Base-by-base conservation (phyloP, 2,329 filamentous ascomycete genomes). In the Aspergillus aculeatus region DNA sequence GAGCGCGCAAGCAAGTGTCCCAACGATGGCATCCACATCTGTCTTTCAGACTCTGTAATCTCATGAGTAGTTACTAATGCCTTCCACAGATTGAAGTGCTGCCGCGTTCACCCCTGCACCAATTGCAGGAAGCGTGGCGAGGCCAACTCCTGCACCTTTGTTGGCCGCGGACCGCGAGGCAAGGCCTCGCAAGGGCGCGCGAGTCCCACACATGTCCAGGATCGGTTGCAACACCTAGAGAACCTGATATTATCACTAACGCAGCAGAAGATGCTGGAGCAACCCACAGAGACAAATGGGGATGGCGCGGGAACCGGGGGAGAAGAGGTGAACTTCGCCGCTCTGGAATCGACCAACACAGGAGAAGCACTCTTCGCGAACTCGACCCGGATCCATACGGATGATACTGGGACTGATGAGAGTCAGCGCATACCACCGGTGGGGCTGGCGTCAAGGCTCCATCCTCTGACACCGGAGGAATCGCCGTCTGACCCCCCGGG, bases 181-280 rank as follows among this genome's bases (percentile, higher is more conserved):
- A 73, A 71, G 49, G 56, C 64, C 21, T 66, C 69, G 12, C 64
- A 70, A 50, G 66, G 66, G 21, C 68, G 61, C 3, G 47, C 69
- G 4, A 73, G 64, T 49, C 69, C 71, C 12, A 63, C 70, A 3
- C 63, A 73, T 32, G 67, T 75, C 10, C 73, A 75, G 54, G 72
- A 74, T 56, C 71, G 73, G 16, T 63, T 75, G 16, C 73, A 75
- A 57, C 73, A 75, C 62, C 53, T 75, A 48, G 73, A 75, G 56
- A 75, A 75, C 54, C 50, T 75, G 47, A 72, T 75, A 16, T 62
- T 75, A 59, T 75, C 73, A 6, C 61, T 75, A 49, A 67, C 72
- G 10, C 71, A 75, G 61, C 66, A 71, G 49, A 67, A 68, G 35
- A 64, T 57, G 11, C 59, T 65, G 10, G 60, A 60, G 47, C 60